Evolutionary conservation across 2,329 filamentous ascomycete species (phyloP).

Genomic region (Arthrobotrys entomopaga): DNA sequence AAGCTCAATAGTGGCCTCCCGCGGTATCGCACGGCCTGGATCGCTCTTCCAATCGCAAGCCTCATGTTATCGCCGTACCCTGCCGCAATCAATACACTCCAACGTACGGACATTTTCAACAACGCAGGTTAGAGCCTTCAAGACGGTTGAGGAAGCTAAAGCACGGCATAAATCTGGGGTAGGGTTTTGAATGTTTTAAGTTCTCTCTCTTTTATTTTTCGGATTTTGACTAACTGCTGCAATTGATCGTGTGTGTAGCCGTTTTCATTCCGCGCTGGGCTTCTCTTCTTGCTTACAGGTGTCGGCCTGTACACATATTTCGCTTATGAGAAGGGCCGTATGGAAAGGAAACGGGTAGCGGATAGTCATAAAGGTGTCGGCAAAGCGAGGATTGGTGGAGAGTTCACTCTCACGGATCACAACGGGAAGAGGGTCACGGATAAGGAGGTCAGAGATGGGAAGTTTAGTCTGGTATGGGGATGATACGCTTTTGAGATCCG

Average conservation of each 20-base stretch:
- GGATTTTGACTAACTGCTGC: not conserved
- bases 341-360: conserved; percentile 87
- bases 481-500: not conserved
- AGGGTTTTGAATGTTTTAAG: conserved; percentile 55
- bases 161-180: conserved; percentile 64
- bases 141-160: conserved; percentile 65
- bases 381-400: conserved; percentile 88
- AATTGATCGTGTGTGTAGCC: conserved; percentile 67
- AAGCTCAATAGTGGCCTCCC: not conserved
- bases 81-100: not conserved
- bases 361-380: conserved; percentile 94
- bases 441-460: conserved; percentile 79
- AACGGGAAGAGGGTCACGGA: conserved; percentile 80
- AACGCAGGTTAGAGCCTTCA: conserved; percentile 57
- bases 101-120: conserved; percentile 37
- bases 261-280: conserved; percentile 90
- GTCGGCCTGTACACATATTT: conserved; percentile 87
- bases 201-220: conserved; percentile 14
- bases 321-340: conserved; percentile 87
- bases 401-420: conserved; percentile 84
- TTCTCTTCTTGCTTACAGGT: conserved; percentile 84
- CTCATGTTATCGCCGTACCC: not conserved
- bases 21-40: too few species aligned
- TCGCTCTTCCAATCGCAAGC: not conserved
- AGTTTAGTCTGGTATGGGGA: conserved; percentile 73